Evolutionary conservation across 75 land plant genomes (phyloP).

Genomic region (Pinus albicaulis): DNA sequence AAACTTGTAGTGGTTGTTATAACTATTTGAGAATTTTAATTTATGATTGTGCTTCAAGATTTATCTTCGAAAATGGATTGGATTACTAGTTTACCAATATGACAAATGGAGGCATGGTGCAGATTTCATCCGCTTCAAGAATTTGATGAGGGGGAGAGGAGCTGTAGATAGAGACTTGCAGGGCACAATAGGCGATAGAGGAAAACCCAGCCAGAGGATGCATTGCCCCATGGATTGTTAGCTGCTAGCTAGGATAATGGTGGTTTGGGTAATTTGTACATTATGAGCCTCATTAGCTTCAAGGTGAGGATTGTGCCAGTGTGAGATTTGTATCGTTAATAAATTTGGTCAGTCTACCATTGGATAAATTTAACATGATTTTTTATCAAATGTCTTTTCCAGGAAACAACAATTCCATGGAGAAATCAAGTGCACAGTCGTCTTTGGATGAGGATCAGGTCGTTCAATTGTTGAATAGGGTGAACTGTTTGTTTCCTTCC

Average conservation of each 20-base stretch:
- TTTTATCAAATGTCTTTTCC: neutral
- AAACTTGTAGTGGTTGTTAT: neutral
- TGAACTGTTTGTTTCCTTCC: constrained; percentile 23
- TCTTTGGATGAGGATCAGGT: constrained; percentile 42
- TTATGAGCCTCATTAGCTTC: constrained; percentile 52
- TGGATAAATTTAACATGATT: neutral
- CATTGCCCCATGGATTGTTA: constrained; percentile 28
- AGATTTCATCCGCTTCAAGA: constrained; percentile 86
- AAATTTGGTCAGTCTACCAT: neutral
- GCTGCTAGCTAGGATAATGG: constrained; percentile 25
- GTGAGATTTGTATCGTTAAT: neutral
- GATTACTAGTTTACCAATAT: neutral
- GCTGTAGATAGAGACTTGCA: constrained; percentile 87
- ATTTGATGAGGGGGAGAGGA: constrained; percentile 93
- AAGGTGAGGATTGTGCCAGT: constrained; percentile 35
- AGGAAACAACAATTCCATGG: constrained; percentile 27
- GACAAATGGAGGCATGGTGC: neutral
- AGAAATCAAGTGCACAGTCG: constrained; percentile 5
- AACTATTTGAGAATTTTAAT: neutral
- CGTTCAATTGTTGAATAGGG: constrained; percentile 42
- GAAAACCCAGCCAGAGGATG: constrained; percentile 77
- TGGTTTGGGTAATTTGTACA: constrained; percentile 23
- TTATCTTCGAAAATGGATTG: neutral
- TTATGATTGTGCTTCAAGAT: neutral
- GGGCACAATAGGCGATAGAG: constrained; percentile 87